phyloP scores from a whole-genome alignment of 2,329 filamentous ascomycete genomes.

The Diaporthe ilicicola region DNA sequence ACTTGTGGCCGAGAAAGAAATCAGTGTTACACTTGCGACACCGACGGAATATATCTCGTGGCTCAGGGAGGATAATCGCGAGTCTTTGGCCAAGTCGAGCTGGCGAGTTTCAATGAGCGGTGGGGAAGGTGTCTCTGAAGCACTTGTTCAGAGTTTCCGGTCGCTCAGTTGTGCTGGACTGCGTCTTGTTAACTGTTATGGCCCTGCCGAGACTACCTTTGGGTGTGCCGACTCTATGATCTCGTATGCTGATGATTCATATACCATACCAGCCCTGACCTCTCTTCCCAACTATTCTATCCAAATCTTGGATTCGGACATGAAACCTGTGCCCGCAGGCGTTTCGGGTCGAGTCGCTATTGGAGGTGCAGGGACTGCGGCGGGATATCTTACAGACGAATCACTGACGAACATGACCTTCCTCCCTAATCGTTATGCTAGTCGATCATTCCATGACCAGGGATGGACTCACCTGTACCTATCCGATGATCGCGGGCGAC shows the following conservation, averaged over 20 bases:
- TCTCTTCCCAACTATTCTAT: constrained; percentile 43
- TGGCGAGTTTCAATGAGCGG: constrained; percentile 45
- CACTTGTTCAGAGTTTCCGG: not conserved
- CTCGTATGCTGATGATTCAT: not conserved
- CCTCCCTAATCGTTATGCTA: constrained; percentile 4
- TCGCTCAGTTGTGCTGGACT: not conserved
- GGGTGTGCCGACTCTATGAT: constrained; percentile 8
- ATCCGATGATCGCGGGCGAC: constrained; percentile 50
- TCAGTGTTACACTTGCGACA: constrained; percentile 46
- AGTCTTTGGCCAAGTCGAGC: constrained; percentile 31
- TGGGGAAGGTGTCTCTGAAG: constrained; percentile 41
- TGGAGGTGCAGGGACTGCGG: constrained; percentile 49
- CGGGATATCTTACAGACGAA: constrained; percentile 47
- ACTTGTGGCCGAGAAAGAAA: constrained; percentile 40
- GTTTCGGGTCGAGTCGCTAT: constrained; percentile 50
- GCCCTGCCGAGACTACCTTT: constrained; percentile 35
- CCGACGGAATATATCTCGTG: constrained; percentile 46
- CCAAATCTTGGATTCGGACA: constrained; percentile 50
- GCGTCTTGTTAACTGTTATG: constrained; percentile 33
- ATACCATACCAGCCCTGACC: not conserved
- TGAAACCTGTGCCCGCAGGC: constrained; percentile 43
- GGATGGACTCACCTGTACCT: constrained; percentile 42
- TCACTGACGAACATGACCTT: constrained; percentile 34
- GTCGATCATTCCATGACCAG: not conserved
- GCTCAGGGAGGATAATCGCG: constrained; percentile 33